Evolutionary conservation across 495 filamentous ascomycete species (phyloP), one percentile per base, ranked within the genome.

Genomic region (Penicillium robsamsonii): DNA sequence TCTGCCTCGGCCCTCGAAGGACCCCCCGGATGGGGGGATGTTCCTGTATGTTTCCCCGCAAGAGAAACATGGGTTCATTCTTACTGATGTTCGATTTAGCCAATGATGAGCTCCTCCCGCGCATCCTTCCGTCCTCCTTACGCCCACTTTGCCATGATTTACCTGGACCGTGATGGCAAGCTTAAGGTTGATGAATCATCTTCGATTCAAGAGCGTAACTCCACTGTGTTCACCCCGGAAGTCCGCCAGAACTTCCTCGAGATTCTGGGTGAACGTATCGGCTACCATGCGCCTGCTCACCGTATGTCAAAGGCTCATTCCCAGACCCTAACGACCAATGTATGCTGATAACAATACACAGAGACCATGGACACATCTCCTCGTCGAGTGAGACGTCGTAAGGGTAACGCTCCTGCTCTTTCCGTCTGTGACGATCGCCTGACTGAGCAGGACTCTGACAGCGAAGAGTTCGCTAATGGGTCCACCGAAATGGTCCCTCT

Each of bases 91-190:
- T n/a, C 13, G 0, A 0, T 25, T 15, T 20, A 76, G 74, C 54
- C 69, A 10, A 73, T 75, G 71, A 66, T 67, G 58, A 29, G 63
- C 29, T 50, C 63, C n/a, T 51, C 66, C 46, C 69, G 64, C 13
- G 37, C 70, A 38, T 52, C 68, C 7, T 56, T 67, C 50, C 66
- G 68, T 44, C 52, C 75, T 27, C 72, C 74, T 18, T 73, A 65
- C 58, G 42, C 65, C 3, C 72, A 74, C 52, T 78, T 71, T 41
- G 73, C 75, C 42, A 55, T 77, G 64, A 75, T 78, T 47, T 78
- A 75, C 46, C 55, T 77, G 6, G 75, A 78, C 55, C 63, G 68
- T 48, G 66, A 66, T 35, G 71, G 74, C 33, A 70, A 70, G 49
- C 41, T 77, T 27, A 66, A 70, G 46, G 65, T 73, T 3, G 56